A percentile compares a stretch with the other conserved stretches of the same genome.
phyloP scores from a whole-genome alignment of 2,329 filamentous ascomycete species.

The Monilinia fructicola region DNA sequence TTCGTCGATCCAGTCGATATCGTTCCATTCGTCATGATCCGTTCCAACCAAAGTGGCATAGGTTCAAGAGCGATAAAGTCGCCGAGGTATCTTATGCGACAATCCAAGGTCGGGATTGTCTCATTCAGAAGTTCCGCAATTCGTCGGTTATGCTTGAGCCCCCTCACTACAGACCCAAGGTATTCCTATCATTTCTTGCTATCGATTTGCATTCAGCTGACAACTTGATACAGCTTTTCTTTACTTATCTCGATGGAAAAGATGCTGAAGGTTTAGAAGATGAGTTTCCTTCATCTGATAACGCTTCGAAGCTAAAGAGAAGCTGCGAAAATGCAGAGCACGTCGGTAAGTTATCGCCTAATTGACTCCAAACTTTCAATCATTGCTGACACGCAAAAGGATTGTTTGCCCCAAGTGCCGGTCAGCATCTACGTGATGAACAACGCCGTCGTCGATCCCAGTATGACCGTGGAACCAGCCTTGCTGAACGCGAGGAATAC shows the following conservation, averaged over 20 bases:
- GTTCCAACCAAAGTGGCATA: slow-evolving; percentile 73
- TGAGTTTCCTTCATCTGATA: slow-evolving; percentile 75
- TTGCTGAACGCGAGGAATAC: slow-evolving; percentile 51
- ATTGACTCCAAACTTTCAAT: neutral
- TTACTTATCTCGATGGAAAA: slow-evolving; percentile 48
- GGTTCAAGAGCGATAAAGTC: slow-evolving; percentile 79
- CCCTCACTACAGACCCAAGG: slow-evolving; percentile 79
- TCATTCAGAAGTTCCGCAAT: slow-evolving; percentile 95
- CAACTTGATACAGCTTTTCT: slow-evolving; percentile 54
- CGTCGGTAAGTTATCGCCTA: slow-evolving; percentile 60
- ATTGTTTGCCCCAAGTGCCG: slow-evolving; percentile 76
- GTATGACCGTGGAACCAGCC: slow-evolving; percentile 77
- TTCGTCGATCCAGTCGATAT: slow-evolving; percentile 62
- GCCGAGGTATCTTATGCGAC: slow-evolving; percentile 96
- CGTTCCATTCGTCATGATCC: too few relatives aligned
- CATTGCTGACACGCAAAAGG: slow-evolving; percentile 48
- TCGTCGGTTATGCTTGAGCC: slow-evolving; percentile 92
- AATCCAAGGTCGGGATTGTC: slow-evolving; percentile 86
- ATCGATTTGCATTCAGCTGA: neutral
- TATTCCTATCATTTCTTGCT: slow-evolving; percentile 46
- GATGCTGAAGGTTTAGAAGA: slow-evolving; percentile 73
- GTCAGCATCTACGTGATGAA: slow-evolving; percentile 70
- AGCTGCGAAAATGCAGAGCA: slow-evolving; percentile 85
- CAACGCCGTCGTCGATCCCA: slow-evolving; percentile 71
- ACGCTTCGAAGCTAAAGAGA: slow-evolving; percentile 81